Evolutionary conservation across 2,329 filamentous ascomycete genomes (phyloP), one percentile per base, ranked within the genome.

Genomic region (Didymella arachidicola): DNA sequence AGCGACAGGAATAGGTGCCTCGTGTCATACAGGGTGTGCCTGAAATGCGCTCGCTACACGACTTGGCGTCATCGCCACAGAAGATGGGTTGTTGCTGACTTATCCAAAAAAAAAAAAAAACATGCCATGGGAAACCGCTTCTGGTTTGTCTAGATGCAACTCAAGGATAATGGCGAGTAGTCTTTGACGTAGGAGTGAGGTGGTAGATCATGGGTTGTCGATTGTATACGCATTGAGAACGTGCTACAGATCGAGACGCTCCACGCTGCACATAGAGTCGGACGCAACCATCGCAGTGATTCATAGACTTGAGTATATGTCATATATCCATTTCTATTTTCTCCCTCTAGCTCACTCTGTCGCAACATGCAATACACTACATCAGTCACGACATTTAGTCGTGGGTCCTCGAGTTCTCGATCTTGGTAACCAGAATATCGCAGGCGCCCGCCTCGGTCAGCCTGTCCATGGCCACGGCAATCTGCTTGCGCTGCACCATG

Each of bases 401-500:
- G 56, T 59, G 56, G 12, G 72, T 75, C 50, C 74, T 69, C 54
- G 89, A 89, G 79, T 97, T 97, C 76, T 91, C 89, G 71, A 97
- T 92, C 74, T 91, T 89, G 53, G 93, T 82, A 22, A 96, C 91
- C 69, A 97, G 77, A 63, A 97, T 93, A 77, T 97, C 93, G 52
- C 87, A 87, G 1, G 93, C 93, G 2, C 93, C 93, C 27, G 90
- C 84, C 70, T 84, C 86, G 30, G 84, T 87, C 73, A 97, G 77
- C 68, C 91, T 85, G 76, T 97, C 93, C 93, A 97, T 97, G 36
- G 90, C 91, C 7, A 86, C 82, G 2, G 93, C 93, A 72, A 96
- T 89, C 71, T 86, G 85, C 81, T 92, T 94, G 81, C 92, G 91
- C 82, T 92, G 88, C 7, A 97, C 93, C 94, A 98, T 98, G 48